phyloP scores from a whole-genome alignment of 805 yeast genomes.

The Ogataea neopini region DNA sequence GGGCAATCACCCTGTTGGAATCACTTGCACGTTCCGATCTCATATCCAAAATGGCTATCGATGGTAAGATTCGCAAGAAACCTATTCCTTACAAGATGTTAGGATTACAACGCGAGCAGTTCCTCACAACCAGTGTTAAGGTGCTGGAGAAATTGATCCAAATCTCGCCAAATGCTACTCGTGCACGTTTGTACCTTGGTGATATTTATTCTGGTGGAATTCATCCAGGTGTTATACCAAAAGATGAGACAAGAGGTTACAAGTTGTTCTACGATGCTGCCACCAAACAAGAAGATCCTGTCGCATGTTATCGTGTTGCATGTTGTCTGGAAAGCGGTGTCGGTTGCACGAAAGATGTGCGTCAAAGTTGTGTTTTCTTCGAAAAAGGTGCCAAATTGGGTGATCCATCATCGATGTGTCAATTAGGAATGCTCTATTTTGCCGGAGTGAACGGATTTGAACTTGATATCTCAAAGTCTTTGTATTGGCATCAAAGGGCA shows the following conservation, averaged over 20 bases:
- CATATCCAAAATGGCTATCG: conserved; percentile 46
- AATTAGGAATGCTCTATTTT: conserved; percentile 64
- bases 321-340: conserved; percentile 70
- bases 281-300: conserved; percentile 48
- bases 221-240: conserved; percentile 49
- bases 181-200: conserved; percentile 61
- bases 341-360: conserved; percentile 46
- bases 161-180: conserved; percentile 48
- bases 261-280: conserved; percentile 63
- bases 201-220: conserved; percentile 54
- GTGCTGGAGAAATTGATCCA: conserved; percentile 56
- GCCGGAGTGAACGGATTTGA: conserved; percentile 38
- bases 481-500: conserved; percentile 33
- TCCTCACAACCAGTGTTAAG: conserved; percentile 58
- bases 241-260: conserved; percentile 61
- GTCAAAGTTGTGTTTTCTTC: conserved; percentile 55
- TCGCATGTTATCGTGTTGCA: conserved; percentile 68
- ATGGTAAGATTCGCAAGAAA: conserved; percentile 44
- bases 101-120: conserved; percentile 53
- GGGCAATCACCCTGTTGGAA: conserved; percentile 61
- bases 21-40: conserved; percentile 44
- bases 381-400: conserved; percentile 62
- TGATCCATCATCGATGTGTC: conserved; percentile 69
- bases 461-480: conserved; percentile 29
- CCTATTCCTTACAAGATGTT: conserved; percentile 45